Percentiles rank a stretch among this genome's conserved stretches.
phyloP scores from a whole-genome alignment of 345 rosid genomes.

The Firmiana major region DNA sequence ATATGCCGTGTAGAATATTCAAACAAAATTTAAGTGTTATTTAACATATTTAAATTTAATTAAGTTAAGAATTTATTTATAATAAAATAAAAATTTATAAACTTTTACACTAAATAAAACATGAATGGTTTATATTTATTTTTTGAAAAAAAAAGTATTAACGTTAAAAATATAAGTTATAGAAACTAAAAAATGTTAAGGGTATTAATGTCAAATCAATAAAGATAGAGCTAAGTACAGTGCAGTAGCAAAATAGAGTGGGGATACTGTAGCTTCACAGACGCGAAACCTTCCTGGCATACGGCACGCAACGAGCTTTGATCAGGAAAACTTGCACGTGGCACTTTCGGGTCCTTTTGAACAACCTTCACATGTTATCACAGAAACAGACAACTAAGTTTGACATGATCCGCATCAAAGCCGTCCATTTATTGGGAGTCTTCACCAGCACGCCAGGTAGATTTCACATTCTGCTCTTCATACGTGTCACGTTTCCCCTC shows the following conservation, averaged over 20 bases:
- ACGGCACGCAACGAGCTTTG: constrained; percentile 34
- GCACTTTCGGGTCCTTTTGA: neutral
- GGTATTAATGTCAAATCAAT: constrained; percentile 5
- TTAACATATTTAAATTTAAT: no score
- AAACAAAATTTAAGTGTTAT: no score
- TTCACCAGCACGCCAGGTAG: constrained; percentile 23
- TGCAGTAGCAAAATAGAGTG: neutral
- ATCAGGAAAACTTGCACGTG: constrained; percentile 16
- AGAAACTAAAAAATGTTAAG: neutral
- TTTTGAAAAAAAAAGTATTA: no score
- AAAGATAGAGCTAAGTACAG: neutral
- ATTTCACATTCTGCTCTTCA: neutral
- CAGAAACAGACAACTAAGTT: constrained; percentile 29
- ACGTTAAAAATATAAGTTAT: no score
- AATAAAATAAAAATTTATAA: no score
- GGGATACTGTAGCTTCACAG: constrained; percentile 19
- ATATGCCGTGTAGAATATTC: no score
- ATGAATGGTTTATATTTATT: no score
- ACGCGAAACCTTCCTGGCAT: constrained; percentile 30
- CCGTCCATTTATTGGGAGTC: constrained; percentile 26
- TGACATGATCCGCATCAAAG: neutral
- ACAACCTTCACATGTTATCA: neutral
- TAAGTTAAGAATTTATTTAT: no score
- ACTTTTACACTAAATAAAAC: no score
- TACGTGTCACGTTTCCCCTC: neutral